Base-by-base conservation (phyloP, 148 eudicot species). In the Salicornia ramosissima region DNA sequence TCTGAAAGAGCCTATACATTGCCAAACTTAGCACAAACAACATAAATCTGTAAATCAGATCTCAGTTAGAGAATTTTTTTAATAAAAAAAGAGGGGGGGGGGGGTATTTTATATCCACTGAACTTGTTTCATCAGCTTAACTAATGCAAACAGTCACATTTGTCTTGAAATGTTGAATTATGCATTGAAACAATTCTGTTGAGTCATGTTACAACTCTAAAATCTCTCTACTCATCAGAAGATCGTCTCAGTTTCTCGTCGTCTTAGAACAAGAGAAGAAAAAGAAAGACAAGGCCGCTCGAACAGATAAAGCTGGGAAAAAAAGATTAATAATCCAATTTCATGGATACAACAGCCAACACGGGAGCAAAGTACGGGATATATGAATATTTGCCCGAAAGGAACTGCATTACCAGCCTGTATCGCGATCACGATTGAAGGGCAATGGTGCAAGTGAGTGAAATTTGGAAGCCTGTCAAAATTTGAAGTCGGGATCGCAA, bases 401-500 rank as follows among this genome's bases (percentile, higher is more conserved):
- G 21, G 56, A 63, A 64, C 45, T 22, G 56, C 71, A 58, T 53
- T 22, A 46, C 40, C 56, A 22, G 67, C 55, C 16, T n/a, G 47
- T 31, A n/a, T 71, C 30, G 58, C 30, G 58, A 40, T 28, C 30
- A 72, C 52, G 31, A 52, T 54, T 24, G 31, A 70, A 22, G 36
- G 54, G 68, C 67, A 39, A 66, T 45, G 21, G 26, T 25, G 54
- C 47, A 55, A 22, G n/a, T n/a, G n/a, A 49, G 50, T 46, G 71
- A 24, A 49, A 59, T 5, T 15, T 36, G 31, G 13, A 30, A 71
- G 50, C 45, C 52, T 2, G 19, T 85, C 79, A 94, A 84, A 94
- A 94, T 83, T 90, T 88, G 87, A 94, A 94, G 80, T 69, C 68
- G 59, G 98, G 98, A 18, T 87, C 90, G 12, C 82, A 90, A 28